phyloP scores from a whole-genome alignment of 1,139 yeast genomes.

The Sugiyamaella japonica region DNA sequence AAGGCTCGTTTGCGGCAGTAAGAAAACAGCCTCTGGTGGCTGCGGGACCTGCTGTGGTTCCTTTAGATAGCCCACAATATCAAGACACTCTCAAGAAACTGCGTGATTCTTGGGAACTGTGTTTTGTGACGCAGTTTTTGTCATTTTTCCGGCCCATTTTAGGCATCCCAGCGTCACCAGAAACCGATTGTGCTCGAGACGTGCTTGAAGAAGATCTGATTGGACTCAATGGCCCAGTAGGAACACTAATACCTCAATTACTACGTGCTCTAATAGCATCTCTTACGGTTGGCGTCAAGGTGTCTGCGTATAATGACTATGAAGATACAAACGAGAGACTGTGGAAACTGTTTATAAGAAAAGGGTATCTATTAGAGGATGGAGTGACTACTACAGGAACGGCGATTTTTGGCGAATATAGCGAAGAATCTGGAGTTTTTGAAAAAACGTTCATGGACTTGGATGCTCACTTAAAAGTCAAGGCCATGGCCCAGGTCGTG shows the following conservation, averaged over 20 bases:
- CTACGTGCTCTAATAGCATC: conserved; percentile 15
- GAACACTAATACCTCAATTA: conserved; percentile 16
- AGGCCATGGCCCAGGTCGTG: conserved; percentile 29
- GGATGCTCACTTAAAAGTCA: conserved; percentile 20
- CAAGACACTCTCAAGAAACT: conserved; percentile 25
- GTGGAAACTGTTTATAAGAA: conserved; percentile 22
- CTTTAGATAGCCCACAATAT: conserved; percentile 31
- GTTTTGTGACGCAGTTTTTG: conserved; percentile 32
- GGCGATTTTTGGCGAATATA: conserved; percentile 18
- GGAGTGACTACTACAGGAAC: conserved; percentile 9
- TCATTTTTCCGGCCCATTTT: conserved; percentile 31
- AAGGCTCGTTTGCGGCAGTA: neutral
- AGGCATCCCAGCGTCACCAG: conserved; percentile 26
- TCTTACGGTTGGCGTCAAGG: conserved; percentile 16
- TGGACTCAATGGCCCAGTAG: conserved; percentile 27
- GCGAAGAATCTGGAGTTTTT: conserved; percentile 19
- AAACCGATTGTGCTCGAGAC: conserved; percentile 30
- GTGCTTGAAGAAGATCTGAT: conserved; percentile 37
- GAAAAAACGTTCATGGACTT: conserved; percentile 13
- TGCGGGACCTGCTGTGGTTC: conserved; percentile 16
- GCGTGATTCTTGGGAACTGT: conserved; percentile 36
- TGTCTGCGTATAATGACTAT: conserved; percentile 14
- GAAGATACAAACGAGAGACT: conserved; percentile 18
- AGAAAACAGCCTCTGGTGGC: neutral
- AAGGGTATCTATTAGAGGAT: conserved; percentile 11